These are phyloP conservation scores for Talaromyces sp. DNA, from an alignment of 2,329 filamentous ascomycete species.

Conservation along the genomic window DNA sequence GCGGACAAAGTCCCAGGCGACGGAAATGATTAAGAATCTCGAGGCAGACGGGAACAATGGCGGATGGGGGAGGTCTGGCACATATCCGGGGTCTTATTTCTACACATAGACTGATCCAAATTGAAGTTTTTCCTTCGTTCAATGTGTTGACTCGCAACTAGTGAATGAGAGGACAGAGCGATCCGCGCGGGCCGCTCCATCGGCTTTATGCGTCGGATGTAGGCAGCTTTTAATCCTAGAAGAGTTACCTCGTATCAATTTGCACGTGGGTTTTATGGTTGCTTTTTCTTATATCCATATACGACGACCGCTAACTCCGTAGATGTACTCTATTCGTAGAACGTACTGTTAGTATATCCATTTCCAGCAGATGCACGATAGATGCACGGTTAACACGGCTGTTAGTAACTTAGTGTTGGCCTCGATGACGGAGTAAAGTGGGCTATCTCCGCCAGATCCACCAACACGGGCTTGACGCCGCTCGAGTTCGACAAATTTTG, in stretches of 20 bases:
- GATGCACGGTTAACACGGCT: neutral
- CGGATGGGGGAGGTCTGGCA: neutral
- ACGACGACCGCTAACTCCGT: neutral
- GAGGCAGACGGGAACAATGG: neutral
- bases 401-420: too few relatives aligned
- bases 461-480: neutral
- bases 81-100: neutral
- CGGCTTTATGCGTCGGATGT: neutral
- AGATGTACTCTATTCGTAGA: neutral
- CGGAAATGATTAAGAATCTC: conserved; percentile 10
- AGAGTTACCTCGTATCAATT: too few relatives aligned
- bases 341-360: too few relatives aligned
- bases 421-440: neutral
- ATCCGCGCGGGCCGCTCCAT: neutral
- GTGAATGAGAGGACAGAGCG: neutral
- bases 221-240: neutral
- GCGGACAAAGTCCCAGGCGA: neutral
- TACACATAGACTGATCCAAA: neutral
- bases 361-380: neutral
- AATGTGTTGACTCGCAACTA: too few relatives aligned
- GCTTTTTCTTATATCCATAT: neutral
- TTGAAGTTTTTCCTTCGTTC: neutral
- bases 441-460: neutral
- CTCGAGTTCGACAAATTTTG: neutral
- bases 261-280: neutral